Evolutionary conservation across 2,329 filamentous ascomycete species (phyloP).

Genomic region (Trichoderma sp.): DNA sequence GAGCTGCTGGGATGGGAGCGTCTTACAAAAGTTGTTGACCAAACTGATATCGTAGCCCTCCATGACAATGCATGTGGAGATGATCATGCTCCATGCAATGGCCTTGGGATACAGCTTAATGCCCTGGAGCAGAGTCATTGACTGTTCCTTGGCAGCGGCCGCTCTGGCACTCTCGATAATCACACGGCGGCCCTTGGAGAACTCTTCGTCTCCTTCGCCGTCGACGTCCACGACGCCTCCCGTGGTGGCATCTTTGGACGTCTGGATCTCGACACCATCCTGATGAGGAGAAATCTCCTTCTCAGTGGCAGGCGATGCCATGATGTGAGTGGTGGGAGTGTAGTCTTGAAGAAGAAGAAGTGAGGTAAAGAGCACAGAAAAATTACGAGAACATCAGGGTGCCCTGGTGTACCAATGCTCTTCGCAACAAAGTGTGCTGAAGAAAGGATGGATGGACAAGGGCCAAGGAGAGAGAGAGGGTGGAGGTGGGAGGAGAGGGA

Average conservation of each 20-base stretch:
- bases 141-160: slow-evolving; percentile 63
- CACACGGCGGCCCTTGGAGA: slow-evolving; percentile 31
- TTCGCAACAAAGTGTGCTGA: neutral
- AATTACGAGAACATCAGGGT: neutral
- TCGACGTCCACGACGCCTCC: neutral
- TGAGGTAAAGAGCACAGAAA: neutral
- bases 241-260: slow-evolving; percentile 2
- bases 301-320: neutral
- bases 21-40: slow-evolving; percentile 74
- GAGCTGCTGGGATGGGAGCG: neutral
- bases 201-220: slow-evolving; percentile 20
- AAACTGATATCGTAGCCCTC: slow-evolving; percentile 84
- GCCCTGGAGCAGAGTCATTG: slow-evolving; percentile 74
- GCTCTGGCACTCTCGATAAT: slow-evolving; percentile 40
- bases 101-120: slow-evolving; percentile 85
- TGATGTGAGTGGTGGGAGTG: neutral
- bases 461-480: neutral
- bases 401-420: neutral
- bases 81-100: slow-evolving; percentile 77
- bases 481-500: neutral
- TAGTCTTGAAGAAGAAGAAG: neutral
- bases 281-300: slow-evolving; percentile 3
- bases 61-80: slow-evolving; percentile 91
- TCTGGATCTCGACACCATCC: neutral
- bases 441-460: neutral